These are phyloP conservation scores for Ophiocordyceps camponoti-leonardi DNA, from an alignment of 2,329 filamentous ascomycete species.

Conservation along the genomic window DNA sequence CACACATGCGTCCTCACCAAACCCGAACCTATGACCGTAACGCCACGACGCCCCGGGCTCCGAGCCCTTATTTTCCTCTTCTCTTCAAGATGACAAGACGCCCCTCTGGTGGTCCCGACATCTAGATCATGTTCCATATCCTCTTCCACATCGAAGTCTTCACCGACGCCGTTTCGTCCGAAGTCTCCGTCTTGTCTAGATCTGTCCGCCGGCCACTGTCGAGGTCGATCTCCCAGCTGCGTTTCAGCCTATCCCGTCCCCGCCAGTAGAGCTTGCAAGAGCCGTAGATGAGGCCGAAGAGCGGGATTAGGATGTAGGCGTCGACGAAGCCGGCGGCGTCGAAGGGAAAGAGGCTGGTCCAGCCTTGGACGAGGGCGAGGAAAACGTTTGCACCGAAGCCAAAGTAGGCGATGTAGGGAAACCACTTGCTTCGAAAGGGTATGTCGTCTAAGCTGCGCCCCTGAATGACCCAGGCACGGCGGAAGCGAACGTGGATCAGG, in stretches of 20 bases:
- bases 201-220: slow-evolving; percentile 37
- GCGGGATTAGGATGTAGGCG: slow-evolving; percentile 42
- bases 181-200: slow-evolving; percentile 24
- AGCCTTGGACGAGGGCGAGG: slow-evolving; percentile 42
- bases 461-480: slow-evolving; percentile 41
- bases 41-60: not conserved
- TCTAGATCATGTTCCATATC: slow-evolving; percentile 23
- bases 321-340: slow-evolving; percentile 42
- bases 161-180: slow-evolving; percentile 12
- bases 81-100: not conserved
- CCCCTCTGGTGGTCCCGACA: not conserved
- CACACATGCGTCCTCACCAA: not conserved
- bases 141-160: slow-evolving; percentile 24
- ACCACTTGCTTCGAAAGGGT: slow-evolving; percentile 36
- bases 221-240: slow-evolving; percentile 35
- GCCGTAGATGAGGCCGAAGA: slow-evolving; percentile 40
- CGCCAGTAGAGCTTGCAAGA: slow-evolving; percentile 35
- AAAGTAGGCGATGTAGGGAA: slow-evolving; percentile 42
- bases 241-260: slow-evolving; percentile 30
- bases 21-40: not conserved
- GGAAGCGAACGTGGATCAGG: slow-evolving; percentile 56
- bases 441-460: slow-evolving; percentile 35
- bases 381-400: slow-evolving; percentile 40
- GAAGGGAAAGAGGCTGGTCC: slow-evolving; percentile 41
- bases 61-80: not conserved